These are phyloP conservation scores for Boletus pseudopeckii DNA, from an alignment of 768 basidiomycete species.

Conservation along the genomic window DNA sequence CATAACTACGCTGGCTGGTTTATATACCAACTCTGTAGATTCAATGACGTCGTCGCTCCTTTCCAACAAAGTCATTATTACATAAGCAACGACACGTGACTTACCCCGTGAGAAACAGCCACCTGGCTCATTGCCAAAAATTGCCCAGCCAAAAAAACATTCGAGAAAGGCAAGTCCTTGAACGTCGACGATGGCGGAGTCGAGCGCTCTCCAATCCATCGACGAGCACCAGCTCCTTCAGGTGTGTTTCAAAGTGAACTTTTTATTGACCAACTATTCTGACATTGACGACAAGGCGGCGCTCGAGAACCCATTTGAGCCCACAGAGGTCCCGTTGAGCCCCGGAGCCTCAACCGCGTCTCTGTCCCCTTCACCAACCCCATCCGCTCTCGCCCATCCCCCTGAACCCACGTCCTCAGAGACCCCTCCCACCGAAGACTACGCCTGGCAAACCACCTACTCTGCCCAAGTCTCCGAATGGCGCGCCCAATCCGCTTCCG, in stretches of 20 bases:
- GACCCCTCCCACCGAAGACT: slow-evolving; percentile 27
- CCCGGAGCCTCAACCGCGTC: slow-evolving; percentile 1
- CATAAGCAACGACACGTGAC: no score
- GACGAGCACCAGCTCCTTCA: slow-evolving; percentile 25
- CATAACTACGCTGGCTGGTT: neutral
- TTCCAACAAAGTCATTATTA: no score
- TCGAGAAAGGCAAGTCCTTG: no score
- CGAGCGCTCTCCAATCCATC: slow-evolving; percentile 18
- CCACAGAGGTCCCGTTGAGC: slow-evolving; percentile 18
- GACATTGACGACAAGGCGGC: slow-evolving; percentile 16
- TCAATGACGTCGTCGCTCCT: slow-evolving; percentile 18
- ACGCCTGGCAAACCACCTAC: slow-evolving; percentile 65
- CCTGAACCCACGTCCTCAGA: neutral
- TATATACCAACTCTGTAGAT: slow-evolving; percentile 7
- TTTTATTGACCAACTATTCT: neutral
- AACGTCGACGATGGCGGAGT: slow-evolving; percentile 24
- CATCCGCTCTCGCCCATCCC: neutral
- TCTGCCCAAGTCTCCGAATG: slow-evolving; percentile 65
- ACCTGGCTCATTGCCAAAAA: no score
- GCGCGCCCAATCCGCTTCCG: slow-evolving; percentile 69
- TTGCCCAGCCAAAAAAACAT: no score
- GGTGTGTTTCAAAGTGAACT: neutral
- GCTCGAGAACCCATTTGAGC: slow-evolving; percentile 27
- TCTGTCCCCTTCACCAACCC: neutral
- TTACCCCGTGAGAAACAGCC: no score